Evolutionary conservation across 2,329 filamentous ascomycete genomes (phyloP).

Genomic region (Byssothecium circinans): DNA sequence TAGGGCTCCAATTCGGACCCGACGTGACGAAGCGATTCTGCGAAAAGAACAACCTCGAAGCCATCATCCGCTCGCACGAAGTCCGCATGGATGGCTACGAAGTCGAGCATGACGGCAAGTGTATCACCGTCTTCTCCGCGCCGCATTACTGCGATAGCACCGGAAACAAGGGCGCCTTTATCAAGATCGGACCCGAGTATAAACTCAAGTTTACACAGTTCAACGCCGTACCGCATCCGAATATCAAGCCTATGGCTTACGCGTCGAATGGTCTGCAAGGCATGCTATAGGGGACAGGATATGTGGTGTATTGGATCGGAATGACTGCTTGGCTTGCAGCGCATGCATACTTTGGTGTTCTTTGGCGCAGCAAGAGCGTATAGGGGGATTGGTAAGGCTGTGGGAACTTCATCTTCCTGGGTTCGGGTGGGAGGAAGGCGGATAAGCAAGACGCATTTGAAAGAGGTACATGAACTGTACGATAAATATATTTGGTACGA

Average conservation of each 20-base stretch:
- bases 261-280: slow-evolving; percentile 78
- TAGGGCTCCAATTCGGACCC: slow-evolving; percentile 94
- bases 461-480: too few species aligned
- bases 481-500: too few species aligned
- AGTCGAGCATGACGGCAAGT: slow-evolving; percentile 91
- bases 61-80: slow-evolving; percentile 95
- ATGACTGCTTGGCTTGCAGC: slow-evolving; percentile 26
- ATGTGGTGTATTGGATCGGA: slow-evolving; percentile 6
- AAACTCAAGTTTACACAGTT: slow-evolving; percentile 93
- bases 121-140: slow-evolving; percentile 98
- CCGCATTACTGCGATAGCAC: slow-evolving; percentile 97
- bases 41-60: slow-evolving; percentile 90
- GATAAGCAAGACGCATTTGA: too few species aligned
- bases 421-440: not conserved
- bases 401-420: not conserved
- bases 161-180: slow-evolving; percentile 97
- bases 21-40: slow-evolving; percentile 97
- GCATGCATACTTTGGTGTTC: slow-evolving; percentile 42
- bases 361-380: slow-evolving; percentile 32
- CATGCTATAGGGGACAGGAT: slow-evolving; percentile 63
- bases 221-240: slow-evolving; percentile 92
- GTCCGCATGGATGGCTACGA: slow-evolving; percentile 99
- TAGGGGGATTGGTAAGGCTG: not conserved
- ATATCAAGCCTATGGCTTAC: slow-evolving; percentile 93
- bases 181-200: slow-evolving; percentile 90